Percentiles rank a stretch among this genome's conserved stretches.
phyloP scores from a whole-genome alignment of 1,139 yeast species.

The Debaryomyces udenii region DNA sequence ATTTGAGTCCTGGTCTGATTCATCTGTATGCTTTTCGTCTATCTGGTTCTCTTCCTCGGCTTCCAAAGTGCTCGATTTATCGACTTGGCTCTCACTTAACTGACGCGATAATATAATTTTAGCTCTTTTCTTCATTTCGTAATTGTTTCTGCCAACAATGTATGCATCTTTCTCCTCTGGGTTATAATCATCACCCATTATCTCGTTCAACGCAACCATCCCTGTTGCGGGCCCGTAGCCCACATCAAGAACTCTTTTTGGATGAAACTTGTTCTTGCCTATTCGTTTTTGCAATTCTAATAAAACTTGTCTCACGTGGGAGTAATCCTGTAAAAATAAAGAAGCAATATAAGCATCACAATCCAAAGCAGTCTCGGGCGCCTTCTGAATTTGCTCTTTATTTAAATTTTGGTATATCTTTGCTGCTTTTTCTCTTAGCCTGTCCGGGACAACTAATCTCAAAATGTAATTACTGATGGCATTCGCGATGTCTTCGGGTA shows the following conservation, averaged over 20 bases:
- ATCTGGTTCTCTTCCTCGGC: conserved; percentile 8
- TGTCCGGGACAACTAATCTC: conserved; percentile 54
- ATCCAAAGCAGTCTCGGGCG: conserved; percentile 58
- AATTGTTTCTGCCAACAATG: conserved; percentile 62
- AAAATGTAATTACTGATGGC: conserved; percentile 64
- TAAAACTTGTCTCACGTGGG: conserved; percentile 68
- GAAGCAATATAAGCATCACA: conserved; percentile 85
- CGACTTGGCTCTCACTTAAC: conserved; percentile 46
- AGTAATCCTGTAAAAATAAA: conserved; percentile 82
- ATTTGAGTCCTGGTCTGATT: conserved; percentile 21
- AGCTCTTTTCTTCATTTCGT: conserved; percentile 79
- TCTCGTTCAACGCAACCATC: conserved; percentile 81
- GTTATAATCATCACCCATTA: conserved; percentile 64
- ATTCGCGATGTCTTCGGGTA: conserved; percentile 57
- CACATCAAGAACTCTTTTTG: conserved; percentile 70
- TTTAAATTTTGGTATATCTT: conserved; percentile 51
- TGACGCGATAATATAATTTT: conserved; percentile 76
- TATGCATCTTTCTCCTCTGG: conserved; percentile 74
- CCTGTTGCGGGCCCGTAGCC: conserved; percentile 96
- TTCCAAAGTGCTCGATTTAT: conserved; percentile 19
- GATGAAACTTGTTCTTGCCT: conserved; percentile 54
- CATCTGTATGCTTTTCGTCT: conserved; percentile 17
- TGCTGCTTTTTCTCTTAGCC: conserved; percentile 58
- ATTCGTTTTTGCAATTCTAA: conserved; percentile 64
- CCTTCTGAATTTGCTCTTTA: conserved; percentile 54